Evolutionary conservation across 73 alveolate genomes (phyloP).

Genomic region (Urostyla sp.): DNA sequence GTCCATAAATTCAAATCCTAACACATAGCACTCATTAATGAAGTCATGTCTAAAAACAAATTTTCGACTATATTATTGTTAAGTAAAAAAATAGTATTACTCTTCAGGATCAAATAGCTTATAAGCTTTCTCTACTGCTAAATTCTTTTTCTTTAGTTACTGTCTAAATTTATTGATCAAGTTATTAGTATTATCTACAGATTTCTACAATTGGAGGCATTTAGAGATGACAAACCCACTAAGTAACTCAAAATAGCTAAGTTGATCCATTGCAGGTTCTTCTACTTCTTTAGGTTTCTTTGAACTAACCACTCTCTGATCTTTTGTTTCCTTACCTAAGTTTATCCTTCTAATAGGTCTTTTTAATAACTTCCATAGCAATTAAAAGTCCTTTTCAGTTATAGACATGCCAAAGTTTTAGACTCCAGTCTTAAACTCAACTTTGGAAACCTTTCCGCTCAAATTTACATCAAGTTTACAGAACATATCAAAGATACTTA

Average conservation of each 20-base stretch:
- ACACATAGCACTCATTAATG: slow-evolving; percentile 40
- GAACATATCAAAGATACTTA: slow-evolving; percentile 49
- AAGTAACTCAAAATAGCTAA: slow-evolving; percentile 38
- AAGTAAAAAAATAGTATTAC: background rate
- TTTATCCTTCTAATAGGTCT: slow-evolving; percentile 16
- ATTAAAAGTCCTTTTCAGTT: slow-evolving; percentile 8
- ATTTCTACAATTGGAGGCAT: slow-evolving; percentile 44
- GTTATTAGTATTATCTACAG: slow-evolving; percentile 57
- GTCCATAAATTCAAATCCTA: slow-evolving; percentile 43
- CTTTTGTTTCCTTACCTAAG: slow-evolving; percentile 20
- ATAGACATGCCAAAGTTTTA: slow-evolving; percentile 27
- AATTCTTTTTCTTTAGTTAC: slow-evolving; percentile 29
- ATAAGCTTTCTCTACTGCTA: slow-evolving; percentile 50
- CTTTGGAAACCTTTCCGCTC: slow-evolving; percentile 26
- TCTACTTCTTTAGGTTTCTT: background rate
- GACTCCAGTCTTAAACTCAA: slow-evolving; percentile 59
- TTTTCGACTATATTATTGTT: background rate
- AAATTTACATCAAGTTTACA: slow-evolving; percentile 49
- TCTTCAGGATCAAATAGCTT: slow-evolving; percentile 50
- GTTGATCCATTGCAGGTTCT: background rate
- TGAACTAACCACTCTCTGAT: background rate
- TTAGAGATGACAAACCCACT: slow-evolving; percentile 40
- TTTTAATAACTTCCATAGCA: slow-evolving; percentile 49
- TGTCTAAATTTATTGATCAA: slow-evolving; percentile 57
- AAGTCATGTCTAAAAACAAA: slow-evolving; percentile 54